These are phyloP conservation scores for Claviceps africana DNA, from an alignment of 2,329 filamentous ascomycete genomes.

Conservation along the genomic window DNA sequence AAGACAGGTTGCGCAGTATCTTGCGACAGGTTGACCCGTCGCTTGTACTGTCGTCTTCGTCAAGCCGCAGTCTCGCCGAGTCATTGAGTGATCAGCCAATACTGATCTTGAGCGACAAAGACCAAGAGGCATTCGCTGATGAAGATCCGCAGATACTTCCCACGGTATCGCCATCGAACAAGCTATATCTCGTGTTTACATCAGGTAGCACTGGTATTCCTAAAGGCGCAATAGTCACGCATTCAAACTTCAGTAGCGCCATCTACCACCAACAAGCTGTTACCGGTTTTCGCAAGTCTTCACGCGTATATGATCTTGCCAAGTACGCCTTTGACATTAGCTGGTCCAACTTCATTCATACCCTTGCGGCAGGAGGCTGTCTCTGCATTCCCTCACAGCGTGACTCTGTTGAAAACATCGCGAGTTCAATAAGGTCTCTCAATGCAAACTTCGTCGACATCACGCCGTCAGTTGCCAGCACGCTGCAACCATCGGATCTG, in stretches of 20 bases:
- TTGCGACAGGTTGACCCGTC: slow-evolving; percentile 2
- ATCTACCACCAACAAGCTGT: slow-evolving; percentile 6
- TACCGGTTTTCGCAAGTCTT: slow-evolving; percentile 4
- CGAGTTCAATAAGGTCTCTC: not conserved
- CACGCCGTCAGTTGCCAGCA: slow-evolving; percentile 4
- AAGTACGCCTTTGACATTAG: slow-evolving; percentile 38
- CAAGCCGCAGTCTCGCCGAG: not conserved
- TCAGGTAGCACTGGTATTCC: slow-evolving; percentile 8
- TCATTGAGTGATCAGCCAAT: not conserved
- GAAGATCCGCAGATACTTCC: not conserved
- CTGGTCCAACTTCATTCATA: slow-evolving; percentile 35
- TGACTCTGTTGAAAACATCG: not conserved
- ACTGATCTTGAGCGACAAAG: not conserved
- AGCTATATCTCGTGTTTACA: slow-evolving; percentile 7
- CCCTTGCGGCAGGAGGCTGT: slow-evolving; percentile 31
- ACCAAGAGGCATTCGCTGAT: not conserved
- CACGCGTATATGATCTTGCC: slow-evolving; percentile 27
- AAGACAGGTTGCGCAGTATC: slow-evolving; percentile 7
- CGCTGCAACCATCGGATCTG: not conserved
- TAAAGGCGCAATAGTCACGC: slow-evolving; percentile 10
- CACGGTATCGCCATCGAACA: not conserved
- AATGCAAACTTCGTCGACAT: slow-evolving; percentile 2
- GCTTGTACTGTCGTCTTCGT: slow-evolving; percentile 1
- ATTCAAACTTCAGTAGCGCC: slow-evolving; percentile 6
- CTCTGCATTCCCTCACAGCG: slow-evolving; percentile 30